Conservation (phyloP, 495 filamentous ascomycete species). For the Xylaria scruposa region DNA sequence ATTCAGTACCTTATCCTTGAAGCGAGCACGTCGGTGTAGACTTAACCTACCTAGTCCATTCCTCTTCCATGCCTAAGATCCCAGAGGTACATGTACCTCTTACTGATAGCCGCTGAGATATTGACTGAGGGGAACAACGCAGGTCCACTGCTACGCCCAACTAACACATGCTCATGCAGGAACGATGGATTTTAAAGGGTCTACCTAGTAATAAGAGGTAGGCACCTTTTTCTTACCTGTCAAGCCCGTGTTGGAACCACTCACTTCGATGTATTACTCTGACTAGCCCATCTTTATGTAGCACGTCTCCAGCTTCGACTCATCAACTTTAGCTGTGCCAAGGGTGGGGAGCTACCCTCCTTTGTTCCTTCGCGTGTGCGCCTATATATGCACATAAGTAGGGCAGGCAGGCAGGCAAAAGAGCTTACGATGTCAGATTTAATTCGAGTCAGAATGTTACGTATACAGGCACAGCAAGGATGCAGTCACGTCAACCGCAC, state of each 20-base stretch:
- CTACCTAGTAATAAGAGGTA: not conserved
- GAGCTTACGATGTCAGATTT: not conserved
- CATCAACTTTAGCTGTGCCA: not conserved
- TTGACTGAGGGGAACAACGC: not conserved
- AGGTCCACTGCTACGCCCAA: not conserved
- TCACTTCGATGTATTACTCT: not conserved
- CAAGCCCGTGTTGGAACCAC: too few species aligned
- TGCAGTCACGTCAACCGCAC: conserved; percentile 10
- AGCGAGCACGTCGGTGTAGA: too few species aligned
- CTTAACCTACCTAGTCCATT: not conserved
- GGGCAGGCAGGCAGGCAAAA: not conserved
- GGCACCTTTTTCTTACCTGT: not conserved
- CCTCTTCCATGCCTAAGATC: not conserved
- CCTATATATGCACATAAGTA: not conserved
- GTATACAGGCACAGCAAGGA: not conserved
- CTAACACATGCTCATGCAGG: not conserved
- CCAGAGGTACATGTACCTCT: not conserved
- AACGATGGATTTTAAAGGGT: conserved; percentile 3
- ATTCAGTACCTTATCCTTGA: not conserved
- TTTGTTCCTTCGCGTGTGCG: not conserved
- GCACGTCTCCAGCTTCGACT: not conserved
- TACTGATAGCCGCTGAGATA: not conserved
- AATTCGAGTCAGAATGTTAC: not conserved
- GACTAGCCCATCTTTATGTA: not conserved
- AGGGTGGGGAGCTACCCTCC: not conserved